Base-by-base conservation (phyloP, 1,139 yeast species). In the Yamadazyma triangularis region DNA sequence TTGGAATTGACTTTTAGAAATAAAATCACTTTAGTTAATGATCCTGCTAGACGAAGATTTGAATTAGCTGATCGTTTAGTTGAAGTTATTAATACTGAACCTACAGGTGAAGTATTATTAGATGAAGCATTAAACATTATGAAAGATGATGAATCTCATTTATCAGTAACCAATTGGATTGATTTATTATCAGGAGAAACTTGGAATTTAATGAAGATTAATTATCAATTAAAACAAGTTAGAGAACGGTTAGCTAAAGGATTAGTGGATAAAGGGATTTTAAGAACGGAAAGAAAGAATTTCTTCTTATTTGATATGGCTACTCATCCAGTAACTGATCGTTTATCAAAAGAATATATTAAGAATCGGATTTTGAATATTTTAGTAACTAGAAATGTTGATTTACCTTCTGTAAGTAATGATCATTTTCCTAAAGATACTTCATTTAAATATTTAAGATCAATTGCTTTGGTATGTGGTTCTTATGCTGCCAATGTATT, bases 301-400 rank as follows among this genome's bases (percentile, higher is more conserved):
- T 91, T 91, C 58, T 79, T 93, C 51, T 66, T 91, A 35, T 91
- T 91, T 48, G 98, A 91, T 59, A 91, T 91, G 96, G 96, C 98
- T 15, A 93, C 98, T 6, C 98, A 93, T 57, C 99, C 99, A 4
- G 78, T 91, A 10, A 84, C 93, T 24, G 98, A 91, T 59, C 73
- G 72, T 39, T 64, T 81, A 34, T 73, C 84, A 28, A 86, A 94
- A 48, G 93, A 88, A 56, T 84, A 83, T 43, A 79, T 87, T 35
- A 78, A 81, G 40, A 73, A 78, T 42, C 74, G 97, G 49, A 76
- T 87, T 22, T 66, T 89, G 41, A 70, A 74, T 31, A 58, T 87
- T 35, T 67, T 91, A 44, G 78, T 86, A 8, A 67, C 82, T 27
- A 75, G 95, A 57, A 85, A 84, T 31, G 64, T 72, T 36, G 77